phyloP scores from a whole-genome alignment of 257 asterid species.

The Cordia subcordata region DNA sequence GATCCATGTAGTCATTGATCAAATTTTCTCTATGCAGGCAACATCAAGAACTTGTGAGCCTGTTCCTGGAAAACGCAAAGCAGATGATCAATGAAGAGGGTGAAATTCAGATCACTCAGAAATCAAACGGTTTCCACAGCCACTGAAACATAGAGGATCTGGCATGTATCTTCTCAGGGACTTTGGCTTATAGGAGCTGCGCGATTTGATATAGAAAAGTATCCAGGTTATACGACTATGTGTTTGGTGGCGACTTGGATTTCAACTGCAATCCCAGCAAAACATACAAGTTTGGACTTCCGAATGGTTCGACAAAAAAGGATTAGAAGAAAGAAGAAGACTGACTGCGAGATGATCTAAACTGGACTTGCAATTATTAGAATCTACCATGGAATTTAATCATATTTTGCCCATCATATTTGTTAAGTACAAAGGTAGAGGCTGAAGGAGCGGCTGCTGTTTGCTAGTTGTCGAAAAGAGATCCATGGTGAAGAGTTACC shows the following conservation, averaged over 20 bases:
- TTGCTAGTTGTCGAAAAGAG: no score
- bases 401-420: no score
- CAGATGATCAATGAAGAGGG: constrained; percentile 26
- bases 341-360: no score
- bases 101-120: constrained; percentile 43
- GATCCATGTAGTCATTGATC: no score
- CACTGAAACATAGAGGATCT: constrained; percentile 20
- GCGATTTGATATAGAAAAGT: constrained; percentile 13
- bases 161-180: constrained; percentile 12
- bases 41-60: constrained; percentile 26
- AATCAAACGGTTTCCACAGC: constrained; percentile 19
- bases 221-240: constrained; percentile 32
- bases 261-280: constrained; percentile 1
- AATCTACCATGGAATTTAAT: no score
- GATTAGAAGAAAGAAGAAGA: no score
- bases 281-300: neutral
- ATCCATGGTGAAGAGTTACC: no score
- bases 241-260: constrained; percentile 25
- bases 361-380: no score
- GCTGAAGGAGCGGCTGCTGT: no score
- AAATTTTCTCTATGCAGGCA: constrained; percentile 20
- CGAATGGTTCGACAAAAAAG: no score
- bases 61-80: constrained; percentile 34
- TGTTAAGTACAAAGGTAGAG: no score
- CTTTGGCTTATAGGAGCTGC: constrained; percentile 20